Base-by-base conservation (phyloP, 305 asterid genomes). In the Stenogyne calaminthoides region DNA sequence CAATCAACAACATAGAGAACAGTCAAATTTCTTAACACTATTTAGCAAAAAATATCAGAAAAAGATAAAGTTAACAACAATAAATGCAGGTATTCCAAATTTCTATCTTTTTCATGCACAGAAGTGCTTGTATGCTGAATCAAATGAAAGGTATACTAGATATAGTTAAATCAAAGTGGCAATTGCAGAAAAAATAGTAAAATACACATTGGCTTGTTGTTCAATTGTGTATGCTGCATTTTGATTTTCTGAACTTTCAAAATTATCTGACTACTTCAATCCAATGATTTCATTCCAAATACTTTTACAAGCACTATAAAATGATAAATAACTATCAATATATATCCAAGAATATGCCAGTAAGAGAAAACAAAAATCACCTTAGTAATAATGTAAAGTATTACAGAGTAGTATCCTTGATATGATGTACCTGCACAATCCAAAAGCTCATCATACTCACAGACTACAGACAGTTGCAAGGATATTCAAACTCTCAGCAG, bases 91-190 rank as follows among this genome's bases (percentile, higher is more conserved):
- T 62, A 25, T 32, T 32, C 36, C 36, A 32, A 32, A 32, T 32
- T 32, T 32, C 36, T 32, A 32, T 32, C 36, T 32, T 32, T 25
- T 32, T 32, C 36, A 32, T 32, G 36, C 36, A 32, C 62, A 88
- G 27, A 70, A 88, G 88, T 5, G 90, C 93, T 85, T 88, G 93
- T 76, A 85, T 88, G 81, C 93, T 85, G 67, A 37, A 40, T 14
- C 32, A 20, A 56, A 56, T 19, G 18, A 32, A 32, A 32, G 36
- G 36, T 32, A 32, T 32, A 32, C 36, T 32, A 32, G 7, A 32
- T 32, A 32, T 4, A 6, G 36, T 32, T 32, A 32, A 32, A 32
- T 32, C 36, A 32, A 32, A 32, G 36, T 32, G 36, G 36, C 36
- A 32, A 32, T 3, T 4, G 7, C 36, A 32, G 36, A 32, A 32